phyloP scores from a whole-genome alignment of 2,329 filamentous ascomycete genomes.

The Zymoseptoria crescenta region DNA sequence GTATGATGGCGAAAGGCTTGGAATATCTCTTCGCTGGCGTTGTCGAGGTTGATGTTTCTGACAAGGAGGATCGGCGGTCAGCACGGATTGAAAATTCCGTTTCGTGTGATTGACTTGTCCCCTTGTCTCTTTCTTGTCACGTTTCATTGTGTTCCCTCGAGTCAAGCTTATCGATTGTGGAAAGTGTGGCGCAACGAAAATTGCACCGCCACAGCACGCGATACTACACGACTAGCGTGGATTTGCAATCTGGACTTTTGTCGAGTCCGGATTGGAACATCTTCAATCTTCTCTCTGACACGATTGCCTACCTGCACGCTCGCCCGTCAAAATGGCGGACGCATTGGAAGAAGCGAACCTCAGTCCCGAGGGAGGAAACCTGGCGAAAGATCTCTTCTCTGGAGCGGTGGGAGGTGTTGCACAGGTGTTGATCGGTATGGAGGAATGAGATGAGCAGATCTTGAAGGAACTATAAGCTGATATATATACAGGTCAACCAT shows the following conservation, averaged over 20 bases:
- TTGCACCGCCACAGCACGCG: too few relatives aligned
- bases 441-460: neutral
- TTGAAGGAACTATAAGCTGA: conserved; percentile 6
- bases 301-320: too few relatives aligned
- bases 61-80: neutral
- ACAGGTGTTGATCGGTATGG: conserved; percentile 84
- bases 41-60: neutral
- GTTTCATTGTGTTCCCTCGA: neutral
- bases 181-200: too few relatives aligned
- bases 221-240: too few relatives aligned
- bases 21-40: neutral
- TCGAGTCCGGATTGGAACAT: too few relatives aligned
- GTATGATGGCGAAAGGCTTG: neutral
- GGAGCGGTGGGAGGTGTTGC: conserved; percentile 88
- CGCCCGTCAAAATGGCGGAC: conserved; percentile 25
- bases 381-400: conserved; percentile 80
- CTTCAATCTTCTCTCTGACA: too few relatives aligned
- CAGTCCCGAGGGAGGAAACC: conserved; percentile 38
- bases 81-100: neutral
- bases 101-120: neutral
- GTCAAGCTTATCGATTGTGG: too few relatives aligned
- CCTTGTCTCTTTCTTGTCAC: neutral
- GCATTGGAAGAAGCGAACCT: conserved; percentile 33
- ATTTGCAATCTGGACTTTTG: too few relatives aligned
- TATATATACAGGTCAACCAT: conserved; percentile 50